These are phyloP conservation scores for Cryptococcus sp. DNA, from an alignment of 1,284 basidiomycete species.

Conservation along the genomic window DNA sequence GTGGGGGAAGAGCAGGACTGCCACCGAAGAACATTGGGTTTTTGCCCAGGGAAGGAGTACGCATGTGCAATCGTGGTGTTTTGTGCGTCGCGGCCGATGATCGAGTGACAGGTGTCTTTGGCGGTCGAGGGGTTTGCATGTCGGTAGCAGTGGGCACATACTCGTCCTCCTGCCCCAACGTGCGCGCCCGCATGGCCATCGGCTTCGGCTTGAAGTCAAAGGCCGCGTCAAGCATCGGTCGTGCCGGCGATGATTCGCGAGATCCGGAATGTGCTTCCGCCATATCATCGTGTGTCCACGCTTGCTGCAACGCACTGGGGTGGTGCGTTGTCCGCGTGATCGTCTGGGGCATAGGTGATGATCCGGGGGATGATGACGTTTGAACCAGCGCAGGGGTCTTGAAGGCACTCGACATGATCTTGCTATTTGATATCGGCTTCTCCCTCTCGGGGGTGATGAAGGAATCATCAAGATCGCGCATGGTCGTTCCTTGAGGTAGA, in stretches of 20 bases:
- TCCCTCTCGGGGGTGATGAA: conserved; percentile 48
- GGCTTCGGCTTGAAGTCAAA: conserved; percentile 47
- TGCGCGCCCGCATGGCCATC: conserved; percentile 1
- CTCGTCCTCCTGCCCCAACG: conserved; percentile 25
- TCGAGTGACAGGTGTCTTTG: conserved; percentile 47
- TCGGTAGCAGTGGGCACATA: conserved; percentile 4
- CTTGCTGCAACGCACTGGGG: conserved; percentile 43
- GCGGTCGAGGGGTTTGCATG: conserved; percentile 14
- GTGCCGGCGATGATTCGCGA: conserved; percentile 26
- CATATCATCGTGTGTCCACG: conserved; percentile 49
- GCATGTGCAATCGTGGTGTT: conserved; percentile 26
- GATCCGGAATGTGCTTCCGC: conserved; percentile 9
- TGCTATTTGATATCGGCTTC: conserved; percentile 20
- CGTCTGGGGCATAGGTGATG: conserved; percentile 52
- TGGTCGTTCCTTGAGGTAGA: conserved; percentile 24
- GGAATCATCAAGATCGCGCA: conserved; percentile 35
- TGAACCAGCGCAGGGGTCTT: conserved; percentile 49
- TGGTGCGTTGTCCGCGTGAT: conserved; percentile 43
- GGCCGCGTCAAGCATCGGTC: conserved; percentile 39
- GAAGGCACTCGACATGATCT: conserved; percentile 33
- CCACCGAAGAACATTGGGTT: conserved; percentile 39
- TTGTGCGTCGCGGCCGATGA: conserved; percentile 41
- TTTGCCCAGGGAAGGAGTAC: conserved; percentile 31
- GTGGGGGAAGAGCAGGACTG: conserved; percentile 29
- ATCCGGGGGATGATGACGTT: conserved; percentile 50